Evolutionary conservation across 192 early-diverging fungal genomes (phyloP).

Genomic region (Rhizoclosmatium sp.): DNA sequence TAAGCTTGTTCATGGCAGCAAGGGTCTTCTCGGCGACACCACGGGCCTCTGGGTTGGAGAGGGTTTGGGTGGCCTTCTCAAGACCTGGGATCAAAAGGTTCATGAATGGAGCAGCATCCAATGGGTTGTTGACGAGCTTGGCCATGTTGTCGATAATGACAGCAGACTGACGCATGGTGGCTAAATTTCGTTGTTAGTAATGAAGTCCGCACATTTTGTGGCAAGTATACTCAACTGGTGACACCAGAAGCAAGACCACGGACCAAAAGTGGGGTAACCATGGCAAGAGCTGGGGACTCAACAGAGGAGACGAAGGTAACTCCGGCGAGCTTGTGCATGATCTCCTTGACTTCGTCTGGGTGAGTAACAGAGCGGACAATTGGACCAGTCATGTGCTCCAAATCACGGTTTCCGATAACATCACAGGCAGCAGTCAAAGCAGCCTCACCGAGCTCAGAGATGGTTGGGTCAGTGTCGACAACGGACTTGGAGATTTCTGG

Average conservation of each 20-base stretch:
- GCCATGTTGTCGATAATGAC: constrained; percentile 93
- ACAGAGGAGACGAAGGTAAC: constrained; percentile 81
- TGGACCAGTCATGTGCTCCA: constrained; percentile 51
- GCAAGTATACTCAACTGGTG: constrained; percentile 25
- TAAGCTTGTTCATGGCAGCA: constrained; percentile 53
- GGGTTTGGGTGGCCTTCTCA: constrained; percentile 77
- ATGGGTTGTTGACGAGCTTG: constrained; percentile 85
- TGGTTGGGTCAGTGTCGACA: constrained; percentile 84
- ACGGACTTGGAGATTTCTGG: constrained; percentile 77
- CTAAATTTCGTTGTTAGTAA: constrained; percentile 20
- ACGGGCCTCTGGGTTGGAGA: constrained; percentile 81
- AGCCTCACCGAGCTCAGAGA: constrained; percentile 65
- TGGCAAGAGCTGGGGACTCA: constrained; percentile 77
- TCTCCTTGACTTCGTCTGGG: constrained; percentile 81
- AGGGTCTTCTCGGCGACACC: constrained; percentile 75
- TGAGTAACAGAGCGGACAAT: constrained; percentile 77
- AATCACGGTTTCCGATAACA: constrained; percentile 79
- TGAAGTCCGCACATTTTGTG: constrained; percentile 65
- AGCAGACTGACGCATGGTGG: constrained; percentile 76
- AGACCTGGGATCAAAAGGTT: constrained; percentile 79
- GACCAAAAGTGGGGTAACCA: constrained; percentile 78
- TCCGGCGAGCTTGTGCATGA: constrained; percentile 78
- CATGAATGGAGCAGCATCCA: constrained; percentile 81
- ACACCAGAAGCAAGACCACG: constrained; percentile 62
- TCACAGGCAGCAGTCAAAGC: constrained; percentile 77